phyloP scores from a whole-genome alignment of 2,329 filamentous ascomycete species.

The Arthrobotrys megalospora region DNA sequence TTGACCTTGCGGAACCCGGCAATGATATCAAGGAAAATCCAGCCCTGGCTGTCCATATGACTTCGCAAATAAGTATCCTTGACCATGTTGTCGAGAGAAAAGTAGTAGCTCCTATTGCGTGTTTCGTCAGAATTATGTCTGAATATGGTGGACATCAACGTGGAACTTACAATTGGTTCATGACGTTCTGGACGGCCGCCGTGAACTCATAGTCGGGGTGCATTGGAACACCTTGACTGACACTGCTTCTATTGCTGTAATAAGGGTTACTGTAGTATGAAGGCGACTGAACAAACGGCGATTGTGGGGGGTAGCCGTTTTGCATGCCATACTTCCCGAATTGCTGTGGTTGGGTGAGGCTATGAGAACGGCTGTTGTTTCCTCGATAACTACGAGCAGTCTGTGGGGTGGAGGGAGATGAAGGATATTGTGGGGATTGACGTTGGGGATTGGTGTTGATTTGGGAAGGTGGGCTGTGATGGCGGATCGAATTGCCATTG shows the following conservation, averaged over 20 bases:
- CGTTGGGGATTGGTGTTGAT: conserved; percentile 58
- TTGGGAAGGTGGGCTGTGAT: conserved; percentile 59
- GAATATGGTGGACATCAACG: background rate
- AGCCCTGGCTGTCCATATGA: conserved; percentile 96
- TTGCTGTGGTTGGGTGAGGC: conserved; percentile 50
- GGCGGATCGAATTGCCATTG: conserved; percentile 51
- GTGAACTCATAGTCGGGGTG: conserved; percentile 63
- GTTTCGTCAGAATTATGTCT: conserved; percentile 58
- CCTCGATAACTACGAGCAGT: conserved; percentile 53
- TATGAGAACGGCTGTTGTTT: conserved; percentile 45
- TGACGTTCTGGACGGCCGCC: conserved; percentile 61
- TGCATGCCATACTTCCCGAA: conserved; percentile 55
- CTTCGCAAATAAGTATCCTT: conserved; percentile 91
- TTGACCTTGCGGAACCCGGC: conserved; percentile 89
- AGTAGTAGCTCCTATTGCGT: conserved; percentile 82
- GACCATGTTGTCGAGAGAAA: conserved; percentile 94
- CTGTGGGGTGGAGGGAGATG: conserved; percentile 56
- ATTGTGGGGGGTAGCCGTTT: conserved; percentile 56
- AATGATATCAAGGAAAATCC: conserved; percentile 84
- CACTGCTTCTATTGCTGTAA: conserved; percentile 47
- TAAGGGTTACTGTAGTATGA: conserved; percentile 55
- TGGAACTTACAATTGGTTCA: conserved; percentile 63
- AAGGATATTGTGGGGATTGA: conserved; percentile 57
- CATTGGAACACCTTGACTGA: conserved; percentile 53
- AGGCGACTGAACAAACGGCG: conserved; percentile 52